phyloP scores from a whole-genome alignment of 2,329 filamentous ascomycete genomes.

The Botrytis deweyae region DNA sequence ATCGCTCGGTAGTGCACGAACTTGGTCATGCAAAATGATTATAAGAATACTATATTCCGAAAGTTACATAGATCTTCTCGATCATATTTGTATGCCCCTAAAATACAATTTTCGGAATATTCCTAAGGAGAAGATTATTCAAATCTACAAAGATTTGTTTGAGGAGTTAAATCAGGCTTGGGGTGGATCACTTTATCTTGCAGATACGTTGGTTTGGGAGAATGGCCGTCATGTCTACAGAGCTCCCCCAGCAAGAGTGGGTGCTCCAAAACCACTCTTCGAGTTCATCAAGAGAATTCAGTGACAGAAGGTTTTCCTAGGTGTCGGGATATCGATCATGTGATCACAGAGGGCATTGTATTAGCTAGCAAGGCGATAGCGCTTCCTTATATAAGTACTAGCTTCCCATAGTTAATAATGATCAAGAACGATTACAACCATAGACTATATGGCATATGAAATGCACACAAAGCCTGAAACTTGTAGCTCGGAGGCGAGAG shows the following conservation, averaged over 20 bases:
- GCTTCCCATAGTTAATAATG: neutral
- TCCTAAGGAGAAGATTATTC: neutral
- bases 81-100: fast-evolving
- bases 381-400: neutral
- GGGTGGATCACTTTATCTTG: neutral
- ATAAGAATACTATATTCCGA: neutral
- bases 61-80: neutral
- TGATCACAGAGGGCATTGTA: neutral
- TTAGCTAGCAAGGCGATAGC: neutral
- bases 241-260: neutral
- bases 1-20: neutral
- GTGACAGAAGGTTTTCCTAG: neutral
- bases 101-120: neutral
- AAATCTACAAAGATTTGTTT: neutral
- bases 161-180: neutral
- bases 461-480: too few species aligned
- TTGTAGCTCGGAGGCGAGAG: too few species aligned
- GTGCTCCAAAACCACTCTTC: neutral
- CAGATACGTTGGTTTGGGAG: neutral
- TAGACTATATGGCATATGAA: neutral
- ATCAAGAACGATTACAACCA: neutral
- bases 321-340: neutral
- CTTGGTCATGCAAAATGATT: neutral
- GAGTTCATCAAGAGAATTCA: neutral
- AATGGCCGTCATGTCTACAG: neutral